Base-by-base conservation (phyloP, 2,329 filamentous ascomycete species). In the Peltaster fructicola region DNA sequence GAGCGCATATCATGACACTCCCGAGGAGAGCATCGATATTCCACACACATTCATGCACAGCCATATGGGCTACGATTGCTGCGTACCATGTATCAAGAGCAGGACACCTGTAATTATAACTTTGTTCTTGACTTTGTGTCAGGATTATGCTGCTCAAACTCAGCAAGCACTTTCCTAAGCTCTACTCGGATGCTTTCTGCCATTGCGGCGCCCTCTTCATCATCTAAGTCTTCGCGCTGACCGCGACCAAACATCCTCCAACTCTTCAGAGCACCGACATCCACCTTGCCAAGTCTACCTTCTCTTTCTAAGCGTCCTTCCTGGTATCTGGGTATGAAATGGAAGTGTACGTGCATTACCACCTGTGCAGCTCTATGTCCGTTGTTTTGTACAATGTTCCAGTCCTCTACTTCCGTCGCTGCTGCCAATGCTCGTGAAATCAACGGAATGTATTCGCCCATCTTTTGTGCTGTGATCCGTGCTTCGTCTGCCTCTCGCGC, bases 371-470 rank as follows among this genome's bases (percentile, higher is more conserved):
- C 85, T 15, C 81, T 69, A 3, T 73, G 73, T 9, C 85, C 68
- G 40, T 93, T 95, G 48, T 95, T 95, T 57, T 95, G 85, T 27
- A 95, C 80, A 15, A 95, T 71, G 51, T 98, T 98, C 76, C 85
- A 95, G 53, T 93, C 84, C 24, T 61, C 61, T 2, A 80, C 67
- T 7, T 73, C 75, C 3, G 73, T 78, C 1, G 71, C 68, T 25
- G 59, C 61, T 15, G 70, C 64, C 17, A 92, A 61, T 0, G 78
- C 77, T 11, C 67, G 58, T 10, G 76, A 78, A 3, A 93, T 56
- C 3, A 85, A 51, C 16, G 79, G 71, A 14, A 91, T 63, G 57
- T 54, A 62, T 36, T 57, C 56, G 4, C 58, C 58, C 4, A 51
- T 23, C 5, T 37, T 45, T 14, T 36, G 35, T 3, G 46, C 30